Evolutionary conservation across 2,329 filamentous ascomycete genomes (phyloP).

Genomic region (Microdochium nivale): DNA sequence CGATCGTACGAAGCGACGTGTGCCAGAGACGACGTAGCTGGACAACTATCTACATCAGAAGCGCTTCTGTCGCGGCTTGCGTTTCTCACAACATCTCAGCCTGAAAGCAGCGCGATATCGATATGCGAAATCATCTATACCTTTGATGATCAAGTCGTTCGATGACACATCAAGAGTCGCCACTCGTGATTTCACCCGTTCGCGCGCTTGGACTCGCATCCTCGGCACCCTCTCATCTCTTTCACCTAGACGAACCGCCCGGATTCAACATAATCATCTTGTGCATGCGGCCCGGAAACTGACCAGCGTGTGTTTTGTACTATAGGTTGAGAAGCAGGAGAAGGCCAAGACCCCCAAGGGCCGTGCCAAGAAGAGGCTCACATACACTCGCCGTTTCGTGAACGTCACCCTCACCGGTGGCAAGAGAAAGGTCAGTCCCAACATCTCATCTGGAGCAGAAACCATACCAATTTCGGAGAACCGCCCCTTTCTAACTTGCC

Average conservation of each 20-base stretch:
- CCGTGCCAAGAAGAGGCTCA: slow-evolving; percentile 92
- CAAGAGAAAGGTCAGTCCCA: slow-evolving; percentile 83
- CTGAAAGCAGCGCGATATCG: too few relatives aligned
- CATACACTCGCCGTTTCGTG: slow-evolving; percentile 95
- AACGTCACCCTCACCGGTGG: slow-evolving; percentile 96
- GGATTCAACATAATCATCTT: background rate
- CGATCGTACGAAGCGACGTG: too few relatives aligned
- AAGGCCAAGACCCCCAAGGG: slow-evolving; percentile 97
- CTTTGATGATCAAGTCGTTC: too few relatives aligned
- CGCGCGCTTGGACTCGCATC: too few relatives aligned
- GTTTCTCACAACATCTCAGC: too few relatives aligned
- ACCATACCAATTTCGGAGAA: slow-evolving; percentile 3
- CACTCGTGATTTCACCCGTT: too few relatives aligned
- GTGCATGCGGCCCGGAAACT: slow-evolving; percentile 3
- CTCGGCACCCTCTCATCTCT: too few relatives aligned
- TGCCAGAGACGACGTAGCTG: background rate
- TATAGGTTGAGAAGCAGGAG: slow-evolving; percentile 43
- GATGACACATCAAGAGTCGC: too few relatives aligned
- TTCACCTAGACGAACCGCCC: too few relatives aligned
- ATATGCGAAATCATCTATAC: too few relatives aligned
- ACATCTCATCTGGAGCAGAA: background rate
- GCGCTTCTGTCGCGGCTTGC: too few relatives aligned
- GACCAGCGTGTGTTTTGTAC: slow-evolving; percentile 1
- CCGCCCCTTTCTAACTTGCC: slow-evolving; percentile 6
- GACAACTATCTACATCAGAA: background rate